Conservation (phyloP, 768 basidiomycete species). For the Suillus decipiens region DNA sequence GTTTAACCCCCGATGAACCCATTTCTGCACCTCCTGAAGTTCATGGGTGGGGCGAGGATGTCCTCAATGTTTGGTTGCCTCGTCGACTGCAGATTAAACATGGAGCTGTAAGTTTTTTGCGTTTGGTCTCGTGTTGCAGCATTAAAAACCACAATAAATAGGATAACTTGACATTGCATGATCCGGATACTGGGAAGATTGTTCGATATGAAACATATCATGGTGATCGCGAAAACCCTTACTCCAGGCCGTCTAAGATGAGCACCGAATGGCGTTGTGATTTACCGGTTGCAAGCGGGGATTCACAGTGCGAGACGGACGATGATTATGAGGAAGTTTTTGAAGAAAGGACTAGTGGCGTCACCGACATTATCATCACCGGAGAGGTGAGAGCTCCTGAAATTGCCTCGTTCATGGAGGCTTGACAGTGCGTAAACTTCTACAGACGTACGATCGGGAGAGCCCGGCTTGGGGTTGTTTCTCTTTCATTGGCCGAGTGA, state of each 20-base stretch:
- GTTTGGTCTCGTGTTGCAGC: not conserved
- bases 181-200: constrained; percentile 40
- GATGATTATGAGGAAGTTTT: constrained; percentile 43
- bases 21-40: constrained; percentile 37
- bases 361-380: constrained; percentile 54
- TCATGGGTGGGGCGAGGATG: constrained; percentile 40
- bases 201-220: constrained; percentile 48
- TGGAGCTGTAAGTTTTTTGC: constrained; percentile 32
- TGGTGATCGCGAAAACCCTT: constrained; percentile 39
- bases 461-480: constrained; percentile 53
- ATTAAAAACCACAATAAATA: constrained; percentile 18
- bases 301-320: constrained; percentile 27
- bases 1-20: constrained; percentile 39
- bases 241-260: constrained; percentile 29
- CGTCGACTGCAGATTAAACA: constrained; percentile 34
- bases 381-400: constrained; percentile 42
- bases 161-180: constrained; percentile 44
- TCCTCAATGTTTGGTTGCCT: constrained; percentile 53
- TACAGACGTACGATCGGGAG: constrained; percentile 43
- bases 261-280: constrained; percentile 27
- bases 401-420: not conserved
- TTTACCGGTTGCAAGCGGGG: constrained; percentile 13
- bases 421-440: not conserved
- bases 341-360: constrained; percentile 39
- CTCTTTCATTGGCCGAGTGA: constrained; percentile 47